Percentiles rank a stretch among this genome's conserved stretches.
Evolutionary conservation across 78 protist species (phyloP).

Genomic region (Isochrysis galbana): DNA sequence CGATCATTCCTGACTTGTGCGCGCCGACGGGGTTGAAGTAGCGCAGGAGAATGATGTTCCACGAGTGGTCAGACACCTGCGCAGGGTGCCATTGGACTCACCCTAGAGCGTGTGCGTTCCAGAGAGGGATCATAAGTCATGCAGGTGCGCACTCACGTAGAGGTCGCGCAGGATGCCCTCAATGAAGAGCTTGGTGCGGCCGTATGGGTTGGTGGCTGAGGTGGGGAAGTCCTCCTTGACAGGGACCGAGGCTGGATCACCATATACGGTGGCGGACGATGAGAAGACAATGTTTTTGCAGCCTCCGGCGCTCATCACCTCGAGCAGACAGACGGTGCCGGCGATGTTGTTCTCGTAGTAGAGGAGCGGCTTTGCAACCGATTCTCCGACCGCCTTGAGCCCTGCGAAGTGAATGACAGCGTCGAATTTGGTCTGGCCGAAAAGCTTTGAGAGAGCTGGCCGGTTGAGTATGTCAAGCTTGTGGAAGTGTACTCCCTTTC

Average conservation of each 20-base stretch:
- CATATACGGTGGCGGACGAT: slow-evolving; percentile 97
- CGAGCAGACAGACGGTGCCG: slow-evolving; percentile 39
- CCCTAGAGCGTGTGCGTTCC: not conserved
- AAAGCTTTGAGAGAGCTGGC: slow-evolving; percentile 57
- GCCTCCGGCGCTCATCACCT: slow-evolving; percentile 9
- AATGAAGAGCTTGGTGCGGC: slow-evolving; percentile 88
- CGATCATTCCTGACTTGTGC: slow-evolving; percentile 87
- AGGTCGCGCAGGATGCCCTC: slow-evolving; percentile 67
- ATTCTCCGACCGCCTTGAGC: slow-evolving; percentile 94
- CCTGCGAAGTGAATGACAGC: slow-evolving; percentile 93
- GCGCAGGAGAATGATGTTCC: slow-evolving; percentile 71
- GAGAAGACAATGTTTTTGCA: slow-evolving; percentile 84
- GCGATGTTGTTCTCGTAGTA: slow-evolving; percentile 78
- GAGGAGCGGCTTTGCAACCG: slow-evolving; percentile 70
- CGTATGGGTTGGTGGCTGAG: slow-evolving; percentile 89
- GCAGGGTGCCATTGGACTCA: not conserved
- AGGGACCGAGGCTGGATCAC: slow-evolving; percentile 76
- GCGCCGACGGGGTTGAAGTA: slow-evolving; percentile 99
- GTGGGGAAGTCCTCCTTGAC: slow-evolving; percentile 77
- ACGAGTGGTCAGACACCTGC: not conserved
- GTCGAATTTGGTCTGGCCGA: not conserved
- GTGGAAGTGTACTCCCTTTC: not conserved
- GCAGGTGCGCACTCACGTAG: not conserved
- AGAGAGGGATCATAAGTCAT: not conserved
- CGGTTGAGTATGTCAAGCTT: slow-evolving; percentile 63